Evolutionary conservation across 768 basidiomycete genomes (phyloP).

Genomic region (Trametes punicea): DNA sequence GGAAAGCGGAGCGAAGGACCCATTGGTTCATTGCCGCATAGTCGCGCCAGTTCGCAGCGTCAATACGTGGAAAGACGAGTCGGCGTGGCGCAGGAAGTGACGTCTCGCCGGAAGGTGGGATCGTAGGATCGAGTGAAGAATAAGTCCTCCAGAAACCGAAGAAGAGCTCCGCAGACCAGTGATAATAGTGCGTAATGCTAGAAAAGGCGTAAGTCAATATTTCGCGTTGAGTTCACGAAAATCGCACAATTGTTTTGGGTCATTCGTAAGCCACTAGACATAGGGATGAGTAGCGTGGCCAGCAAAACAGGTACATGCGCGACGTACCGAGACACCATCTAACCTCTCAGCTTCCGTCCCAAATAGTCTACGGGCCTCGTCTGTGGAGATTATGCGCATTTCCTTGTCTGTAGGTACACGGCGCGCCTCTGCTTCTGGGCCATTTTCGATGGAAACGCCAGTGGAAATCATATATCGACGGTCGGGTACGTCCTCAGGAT

Average conservation of each 20-base stretch:
- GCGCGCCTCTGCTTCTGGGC: constrained; percentile 46
- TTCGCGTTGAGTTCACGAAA: neutral
- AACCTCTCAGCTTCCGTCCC: constrained; percentile 68
- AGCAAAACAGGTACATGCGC: constrained; percentile 4
- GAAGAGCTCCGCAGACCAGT: constrained; percentile 89
- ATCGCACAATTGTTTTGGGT: constrained; percentile 79
- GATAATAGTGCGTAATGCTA: constrained; percentile 90
- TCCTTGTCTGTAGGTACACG: constrained; percentile 78
- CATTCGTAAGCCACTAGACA: constrained; percentile 72
- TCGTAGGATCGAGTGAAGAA: constrained; percentile 71
- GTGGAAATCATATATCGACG: constrained; percentile 69
- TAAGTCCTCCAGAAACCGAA: constrained; percentile 93
- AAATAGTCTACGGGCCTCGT: constrained; percentile 65
- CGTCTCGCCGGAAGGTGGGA: constrained; percentile 63
- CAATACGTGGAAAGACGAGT: constrained; percentile 71
- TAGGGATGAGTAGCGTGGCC: neutral
- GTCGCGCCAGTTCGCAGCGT: constrained; percentile 83
- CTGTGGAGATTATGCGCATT: constrained; percentile 69
- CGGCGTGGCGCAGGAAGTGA: constrained; percentile 70
- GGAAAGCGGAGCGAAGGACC: constrained; percentile 77
- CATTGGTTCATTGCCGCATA: constrained; percentile 90
- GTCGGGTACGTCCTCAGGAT: constrained; percentile 64
- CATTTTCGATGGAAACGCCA: constrained; percentile 56
- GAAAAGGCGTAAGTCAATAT: constrained; percentile 1
- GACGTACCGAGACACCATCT: constrained; percentile 72